phyloP scores from a whole-genome alignment of 768 basidiomycete species.

The Trametopsis cervina region DNA sequence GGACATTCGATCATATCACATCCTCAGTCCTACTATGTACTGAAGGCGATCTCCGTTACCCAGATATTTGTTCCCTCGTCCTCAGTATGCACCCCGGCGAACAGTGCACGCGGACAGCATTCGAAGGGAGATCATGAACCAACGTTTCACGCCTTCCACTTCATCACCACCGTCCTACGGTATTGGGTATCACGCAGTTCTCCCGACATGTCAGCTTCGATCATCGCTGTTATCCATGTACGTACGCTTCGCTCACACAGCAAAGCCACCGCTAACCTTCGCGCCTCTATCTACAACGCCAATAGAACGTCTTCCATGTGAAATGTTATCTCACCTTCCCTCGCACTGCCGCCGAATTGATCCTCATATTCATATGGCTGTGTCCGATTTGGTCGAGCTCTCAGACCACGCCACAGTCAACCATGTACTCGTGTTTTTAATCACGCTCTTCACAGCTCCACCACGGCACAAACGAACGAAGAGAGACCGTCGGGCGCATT shows the following conservation, averaged over 20 bases:
- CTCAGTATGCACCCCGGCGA: not conserved
- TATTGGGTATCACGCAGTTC: conserved; percentile 2
- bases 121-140: not conserved
- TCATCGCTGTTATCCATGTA: not conserved
- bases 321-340: not conserved
- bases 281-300: not conserved
- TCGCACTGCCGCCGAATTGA: not conserved
- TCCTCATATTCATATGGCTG: not conserved
- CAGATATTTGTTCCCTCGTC: too few species aligned
- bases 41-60: too few species aligned
- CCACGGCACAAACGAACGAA: not conserved
- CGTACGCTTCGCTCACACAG: not conserved
- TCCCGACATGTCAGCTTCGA: conserved; percentile 7
- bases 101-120: not conserved
- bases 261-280: not conserved
- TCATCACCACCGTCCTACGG: not conserved
- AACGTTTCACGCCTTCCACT: not conserved
- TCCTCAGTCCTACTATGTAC: too few species aligned
- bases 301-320: not conserved
- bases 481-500: not conserved
- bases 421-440: not conserved
- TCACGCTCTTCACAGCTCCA: not conserved
- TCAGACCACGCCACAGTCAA: not conserved
- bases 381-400: conserved; percentile 3
- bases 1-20: too few species aligned